Conservation (phyloP, 306 rosid species). For the Abrus pulchellus region DNA sequence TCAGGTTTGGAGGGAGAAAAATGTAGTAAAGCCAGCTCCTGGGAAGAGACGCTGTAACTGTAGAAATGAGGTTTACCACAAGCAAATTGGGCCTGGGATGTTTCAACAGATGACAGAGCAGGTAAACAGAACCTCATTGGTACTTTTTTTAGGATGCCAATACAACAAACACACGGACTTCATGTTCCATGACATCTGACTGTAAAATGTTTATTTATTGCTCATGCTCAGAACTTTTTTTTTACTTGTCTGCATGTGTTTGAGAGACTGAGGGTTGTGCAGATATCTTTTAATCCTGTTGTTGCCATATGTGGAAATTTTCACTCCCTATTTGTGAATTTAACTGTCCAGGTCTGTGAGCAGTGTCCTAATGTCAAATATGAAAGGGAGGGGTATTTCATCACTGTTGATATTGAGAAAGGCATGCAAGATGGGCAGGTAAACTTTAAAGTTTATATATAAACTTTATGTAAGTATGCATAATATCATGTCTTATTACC, state of each 20-base stretch:
- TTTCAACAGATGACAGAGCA: constrained; percentile 99
- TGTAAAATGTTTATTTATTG: constrained; percentile 20
- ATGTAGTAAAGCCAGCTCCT: constrained; percentile 84
- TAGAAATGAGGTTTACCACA: constrained; percentile 95
- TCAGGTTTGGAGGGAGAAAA: constrained; percentile 99
- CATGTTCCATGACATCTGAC: constrained; percentile 31
- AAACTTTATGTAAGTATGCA: constrained; percentile 27
- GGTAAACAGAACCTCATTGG: constrained; percentile 54
- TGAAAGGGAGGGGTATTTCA: constrained; percentile 90
- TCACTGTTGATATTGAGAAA: constrained; percentile 96
- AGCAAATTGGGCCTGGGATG: constrained; percentile 99
- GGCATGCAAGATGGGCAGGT: constrained; percentile 99
- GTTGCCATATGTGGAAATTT: constrained; percentile 32
- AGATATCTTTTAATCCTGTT: constrained; percentile 16
- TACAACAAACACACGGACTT: neutral
- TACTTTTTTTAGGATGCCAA: constrained; percentile 4
- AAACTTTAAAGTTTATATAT: constrained; percentile 50
- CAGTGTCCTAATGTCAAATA: constrained; percentile 93
- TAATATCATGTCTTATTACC: constrained; percentile 1
- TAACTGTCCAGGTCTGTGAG: constrained; percentile 85
- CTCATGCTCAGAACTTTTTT: neutral
- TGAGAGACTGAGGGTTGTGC: neutral
- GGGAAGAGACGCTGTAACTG: constrained; percentile 98
- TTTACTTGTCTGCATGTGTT: neutral
- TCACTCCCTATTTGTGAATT: constrained; percentile 29